A percentile compares a stretch with the other conserved stretches of the same genome.
These are phyloP conservation scores for Patellaria atrata DNA, from an alignment of 495 filamentous ascomycete species.

Conservation along the genomic window DNA sequence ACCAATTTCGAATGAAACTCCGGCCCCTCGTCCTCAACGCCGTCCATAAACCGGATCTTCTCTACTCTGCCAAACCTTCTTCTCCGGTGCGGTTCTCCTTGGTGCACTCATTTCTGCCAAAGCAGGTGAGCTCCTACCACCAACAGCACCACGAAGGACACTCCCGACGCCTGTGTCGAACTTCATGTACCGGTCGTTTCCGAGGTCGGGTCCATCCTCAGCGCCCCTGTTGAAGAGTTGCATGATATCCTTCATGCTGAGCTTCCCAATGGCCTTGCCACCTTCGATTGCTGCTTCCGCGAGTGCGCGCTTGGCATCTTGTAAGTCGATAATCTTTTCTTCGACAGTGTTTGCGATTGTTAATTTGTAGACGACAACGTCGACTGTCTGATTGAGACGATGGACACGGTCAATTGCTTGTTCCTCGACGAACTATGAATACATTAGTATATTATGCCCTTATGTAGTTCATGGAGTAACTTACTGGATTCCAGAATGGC, in stretches of 20 bases:
- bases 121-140: not conserved
- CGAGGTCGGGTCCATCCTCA: slow-evolving; percentile 25
- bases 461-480: slow-evolving; percentile 21
- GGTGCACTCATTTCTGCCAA: not conserved
- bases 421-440: slow-evolving; percentile 79
- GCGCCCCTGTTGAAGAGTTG: slow-evolving; percentile 72
- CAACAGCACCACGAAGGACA: not conserved
- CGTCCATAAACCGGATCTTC: slow-evolving; percentile 8
- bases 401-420: slow-evolving; percentile 98
- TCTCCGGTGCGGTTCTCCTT: not conserved
- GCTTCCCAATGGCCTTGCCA: slow-evolving; percentile 57
- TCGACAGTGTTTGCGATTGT: slow-evolving; percentile 77
- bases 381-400: slow-evolving; percentile 82
- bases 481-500: slow-evolving; percentile 93
- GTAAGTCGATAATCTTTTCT: slow-evolving; percentile 79
- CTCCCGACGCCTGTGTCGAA: not conserved
- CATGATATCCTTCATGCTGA: slow-evolving; percentile 89
- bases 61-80: not conserved
- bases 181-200: slow-evolving; percentile 9
- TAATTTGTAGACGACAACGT: slow-evolving; percentile 88
- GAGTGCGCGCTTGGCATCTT: slow-evolving; percentile 80
- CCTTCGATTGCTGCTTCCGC: slow-evolving; percentile 76
- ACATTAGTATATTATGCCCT: not conserved
- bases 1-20: no score
- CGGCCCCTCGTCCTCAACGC: not conserved